Evolutionary conservation across 495 filamentous ascomycete species (phyloP), one percentile per base, ranked within the genome.

Genomic region (Penicillium lividum): DNA sequence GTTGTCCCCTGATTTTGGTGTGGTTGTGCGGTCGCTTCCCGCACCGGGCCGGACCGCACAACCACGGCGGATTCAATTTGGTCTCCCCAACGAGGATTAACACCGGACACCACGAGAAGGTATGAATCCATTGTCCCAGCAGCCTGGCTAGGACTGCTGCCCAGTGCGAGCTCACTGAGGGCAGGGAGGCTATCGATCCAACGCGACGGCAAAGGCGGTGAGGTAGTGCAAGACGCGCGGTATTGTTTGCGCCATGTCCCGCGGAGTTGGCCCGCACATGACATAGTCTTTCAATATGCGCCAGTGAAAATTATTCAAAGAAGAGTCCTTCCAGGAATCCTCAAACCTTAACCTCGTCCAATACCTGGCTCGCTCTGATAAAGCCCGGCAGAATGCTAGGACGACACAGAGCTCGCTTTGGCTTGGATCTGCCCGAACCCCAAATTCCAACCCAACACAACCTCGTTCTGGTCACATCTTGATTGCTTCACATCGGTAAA

Each of bases 221-320:
- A 29, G 45, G 45, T 29, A 25, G 45, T 48, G 27, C 45, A 6
- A 48, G 45, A 48, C 45, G 45, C 45, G 45, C 8, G 45, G 45
- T 25, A 45, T 45, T 45, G 9, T 45, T 45, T 45, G 11, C 43
- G 43, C 43, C 6, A 45, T 10, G 43, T 45, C 43, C 43, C 18
- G 43, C 16, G 43, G 43, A 45, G 43, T 16, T 45, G 16, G 36
- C 25, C 43, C 43, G 43, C 43, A 45, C 9, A 45, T 45, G 15
- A 45, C 16, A 3, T 45, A 7, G 22, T 18, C n/a, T n/a, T n/a
- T n/a, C n/a, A n/a, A n/a, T n/a, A n/a, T 43, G 11, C 15, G 40
- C 16, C 13, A 43, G 40, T 43, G 5, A 16, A 16, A 15, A 48
- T 28, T 9, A 27, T 10, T 3, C n/a, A 10, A n/a, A 40, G 36